These are phyloP conservation scores for Ettlia oleoabundans DNA, from an alignment of 139 green algal genomes.

Conservation along the genomic window DNA sequence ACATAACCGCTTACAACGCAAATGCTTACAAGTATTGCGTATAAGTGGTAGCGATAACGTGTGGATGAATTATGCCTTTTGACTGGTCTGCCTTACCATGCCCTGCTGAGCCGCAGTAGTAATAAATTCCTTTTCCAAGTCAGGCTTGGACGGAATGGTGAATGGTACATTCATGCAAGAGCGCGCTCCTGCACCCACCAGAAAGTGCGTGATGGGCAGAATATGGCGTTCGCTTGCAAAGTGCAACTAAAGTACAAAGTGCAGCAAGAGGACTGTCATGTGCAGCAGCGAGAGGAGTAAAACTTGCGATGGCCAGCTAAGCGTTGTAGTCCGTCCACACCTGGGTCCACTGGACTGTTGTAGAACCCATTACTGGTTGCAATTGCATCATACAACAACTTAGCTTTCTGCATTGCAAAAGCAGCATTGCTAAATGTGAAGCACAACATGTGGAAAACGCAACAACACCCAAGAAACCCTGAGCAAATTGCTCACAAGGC, in stretches of 20 bases:
- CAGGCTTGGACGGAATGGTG: slow-evolving; percentile 88
- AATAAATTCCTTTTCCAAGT: slow-evolving; percentile 90
- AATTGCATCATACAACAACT: slow-evolving; percentile 94
- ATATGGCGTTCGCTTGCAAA: too few species aligned
- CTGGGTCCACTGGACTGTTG: slow-evolving; percentile 83
- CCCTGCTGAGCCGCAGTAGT: slow-evolving; percentile 60
- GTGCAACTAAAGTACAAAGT: too few species aligned
- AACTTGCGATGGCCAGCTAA: too few species aligned
- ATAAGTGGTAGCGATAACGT: too few species aligned
- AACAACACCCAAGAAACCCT: background rate
- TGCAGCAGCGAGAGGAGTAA: too few species aligned
- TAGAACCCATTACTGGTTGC: slow-evolving; percentile 89
- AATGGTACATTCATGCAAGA: slow-evolving; percentile 99
- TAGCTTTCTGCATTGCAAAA: slow-evolving; percentile 81
- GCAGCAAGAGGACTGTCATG: too few species aligned
- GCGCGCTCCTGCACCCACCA: slow-evolving; percentile 48
- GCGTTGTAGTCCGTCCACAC: too few species aligned
- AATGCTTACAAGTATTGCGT: too few species aligned
- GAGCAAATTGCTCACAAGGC: background rate
- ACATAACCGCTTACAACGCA: too few species aligned
- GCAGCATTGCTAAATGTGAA: too few species aligned
- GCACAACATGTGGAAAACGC: too few species aligned
- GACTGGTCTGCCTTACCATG: slow-evolving; percentile 41
- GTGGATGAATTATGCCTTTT: background rate
- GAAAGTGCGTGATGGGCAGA: background rate